Evolutionary conservation across 805 yeast genomes (phyloP).

Genomic region (Yarrowia phangngaensis): DNA sequence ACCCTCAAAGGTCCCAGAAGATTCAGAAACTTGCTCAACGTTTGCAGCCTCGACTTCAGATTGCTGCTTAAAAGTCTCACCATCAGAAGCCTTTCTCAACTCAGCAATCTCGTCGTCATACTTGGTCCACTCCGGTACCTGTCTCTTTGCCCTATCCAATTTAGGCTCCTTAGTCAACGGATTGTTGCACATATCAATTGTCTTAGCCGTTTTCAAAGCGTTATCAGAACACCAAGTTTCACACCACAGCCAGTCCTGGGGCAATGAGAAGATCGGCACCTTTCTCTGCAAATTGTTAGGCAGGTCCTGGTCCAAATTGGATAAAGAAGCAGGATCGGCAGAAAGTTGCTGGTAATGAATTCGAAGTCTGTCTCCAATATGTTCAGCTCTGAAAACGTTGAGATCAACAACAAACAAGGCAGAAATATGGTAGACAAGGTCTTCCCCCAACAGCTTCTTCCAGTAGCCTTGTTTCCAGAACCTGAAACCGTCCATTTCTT

Average conservation of each 20-base stretch:
- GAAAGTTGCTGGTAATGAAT: slow-evolving; percentile 80
- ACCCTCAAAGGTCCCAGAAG: no score
- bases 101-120: slow-evolving; percentile 55
- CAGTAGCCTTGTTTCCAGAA: slow-evolving; percentile 96
- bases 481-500: slow-evolving; percentile 76
- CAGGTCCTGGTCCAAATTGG: slow-evolving; percentile 86
- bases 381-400: slow-evolving; percentile 54
- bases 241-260: slow-evolving; percentile 89
- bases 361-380: slow-evolving; percentile 77
- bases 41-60: no score
- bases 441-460: slow-evolving; percentile 56
- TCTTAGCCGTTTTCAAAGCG: slow-evolving; percentile 58
- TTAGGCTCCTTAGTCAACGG: slow-evolving; percentile 80
- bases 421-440: slow-evolving; percentile 69
- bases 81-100: slow-evolving; percentile 29
- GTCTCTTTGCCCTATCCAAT: slow-evolving; percentile 67
- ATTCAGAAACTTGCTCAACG: no score
- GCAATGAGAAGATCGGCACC: slow-evolving; percentile 66
- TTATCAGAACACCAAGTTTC: slow-evolving; percentile 86
- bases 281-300: slow-evolving; percentile 78
- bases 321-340: slow-evolving; percentile 70
- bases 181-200: slow-evolving; percentile 80
- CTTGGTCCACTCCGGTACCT: slow-evolving; percentile 70
- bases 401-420: slow-evolving; percentile 83
- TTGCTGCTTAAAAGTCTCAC: no score